Evolutionary conservation across 805 yeast species (phyloP).

Genomic region (Saccharomycodes ludwigii): DNA sequence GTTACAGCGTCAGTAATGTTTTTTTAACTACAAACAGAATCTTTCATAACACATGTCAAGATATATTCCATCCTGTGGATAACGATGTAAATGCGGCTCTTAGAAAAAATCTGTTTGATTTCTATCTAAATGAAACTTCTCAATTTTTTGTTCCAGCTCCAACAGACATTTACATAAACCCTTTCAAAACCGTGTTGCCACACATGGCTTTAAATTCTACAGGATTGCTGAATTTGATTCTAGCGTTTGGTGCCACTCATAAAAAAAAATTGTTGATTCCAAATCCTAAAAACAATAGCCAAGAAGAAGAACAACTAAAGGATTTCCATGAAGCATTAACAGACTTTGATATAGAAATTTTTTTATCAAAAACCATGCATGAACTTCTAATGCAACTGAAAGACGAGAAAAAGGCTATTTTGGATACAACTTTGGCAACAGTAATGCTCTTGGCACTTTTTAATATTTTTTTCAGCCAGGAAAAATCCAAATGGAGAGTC

Average conservation of each 20-base stretch:
- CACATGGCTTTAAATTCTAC: conserved; percentile 50
- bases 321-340: too few relatives aligned
- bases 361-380: conserved; percentile 45
- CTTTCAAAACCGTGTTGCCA: conserved; percentile 54
- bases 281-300: too few relatives aligned
- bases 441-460: conserved; percentile 47
- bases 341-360: too few relatives aligned
- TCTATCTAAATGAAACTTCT: conserved; percentile 50
- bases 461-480: conserved; percentile 35
- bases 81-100: too few relatives aligned
- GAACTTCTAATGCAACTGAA: conserved; percentile 40
- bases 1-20: neutral
- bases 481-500: conserved; percentile 40
- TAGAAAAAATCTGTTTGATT: conserved; percentile 50
- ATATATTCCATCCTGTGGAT: conserved; percentile 55
- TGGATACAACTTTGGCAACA: conserved; percentile 56
- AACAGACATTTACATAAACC: conserved; percentile 40
- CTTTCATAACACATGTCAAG: conserved; percentile 11
- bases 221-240: conserved; percentile 40
- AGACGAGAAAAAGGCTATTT: conserved; percentile 39
- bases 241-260: conserved; percentile 39
- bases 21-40: neutral
- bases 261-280: conserved; percentile 21
- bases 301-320: too few relatives aligned
- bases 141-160: conserved; percentile 57